These are phyloP conservation scores for Escallonia rubra DNA, from an alignment of 129 eudicot species.

Conservation along the genomic window DNA sequence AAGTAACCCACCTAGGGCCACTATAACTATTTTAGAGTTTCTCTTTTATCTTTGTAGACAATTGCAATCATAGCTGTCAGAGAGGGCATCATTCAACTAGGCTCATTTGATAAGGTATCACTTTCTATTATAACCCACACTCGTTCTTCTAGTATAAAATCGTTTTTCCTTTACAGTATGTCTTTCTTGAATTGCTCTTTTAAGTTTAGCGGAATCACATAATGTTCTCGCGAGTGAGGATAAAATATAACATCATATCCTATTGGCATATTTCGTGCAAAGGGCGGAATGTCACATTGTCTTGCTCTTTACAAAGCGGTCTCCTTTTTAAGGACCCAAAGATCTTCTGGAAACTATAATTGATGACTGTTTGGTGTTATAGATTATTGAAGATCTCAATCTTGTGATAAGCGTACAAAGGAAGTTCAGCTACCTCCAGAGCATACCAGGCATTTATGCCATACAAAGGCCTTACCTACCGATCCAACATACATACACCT, in stretches of 20 bases:
- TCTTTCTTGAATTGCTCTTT: too few relatives aligned
- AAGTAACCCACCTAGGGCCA: background rate
- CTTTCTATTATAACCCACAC: background rate
- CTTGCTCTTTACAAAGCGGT: too few relatives aligned
- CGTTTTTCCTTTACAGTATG: too few relatives aligned
- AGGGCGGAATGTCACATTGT: too few relatives aligned
- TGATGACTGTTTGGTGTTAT: background rate
- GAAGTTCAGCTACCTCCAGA: conserved; percentile 65
- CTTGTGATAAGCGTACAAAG: conserved; percentile 69
- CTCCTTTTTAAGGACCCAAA: too few relatives aligned
- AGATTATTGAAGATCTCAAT: conserved; percentile 72
- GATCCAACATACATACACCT: conserved; percentile 26
- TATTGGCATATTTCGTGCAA: too few relatives aligned
- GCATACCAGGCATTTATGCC: conserved; percentile 65
- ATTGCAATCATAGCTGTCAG: conserved; percentile 72
- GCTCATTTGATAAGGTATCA: conserved; percentile 71
- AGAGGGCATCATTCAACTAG: conserved; percentile 84
- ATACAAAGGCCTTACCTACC: conserved; percentile 52
- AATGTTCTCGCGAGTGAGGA: too few relatives aligned
- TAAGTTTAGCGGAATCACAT: too few relatives aligned
- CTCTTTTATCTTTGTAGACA: conserved; percentile 35
- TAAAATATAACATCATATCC: too few relatives aligned
- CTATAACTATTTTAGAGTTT: background rate
- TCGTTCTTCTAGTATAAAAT: too few relatives aligned
- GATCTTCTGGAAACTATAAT: too few relatives aligned